These are phyloP conservation scores for Phytophthora citrophthora DNA, from an alignment of 352 stramenopile genomes.

Conservation along the genomic window DNA sequence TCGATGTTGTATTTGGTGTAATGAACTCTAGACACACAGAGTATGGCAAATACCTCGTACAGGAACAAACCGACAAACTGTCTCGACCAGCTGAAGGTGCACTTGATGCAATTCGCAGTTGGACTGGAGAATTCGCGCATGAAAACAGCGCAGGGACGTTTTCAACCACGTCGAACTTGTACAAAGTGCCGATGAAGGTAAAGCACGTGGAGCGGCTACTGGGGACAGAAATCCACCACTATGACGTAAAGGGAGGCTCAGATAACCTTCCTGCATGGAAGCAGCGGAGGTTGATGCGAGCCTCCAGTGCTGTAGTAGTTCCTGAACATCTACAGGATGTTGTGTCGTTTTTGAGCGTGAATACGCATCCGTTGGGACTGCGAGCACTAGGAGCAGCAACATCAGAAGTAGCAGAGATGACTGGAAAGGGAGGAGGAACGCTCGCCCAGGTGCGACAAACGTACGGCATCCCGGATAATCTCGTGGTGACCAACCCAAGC, in stretches of 20 bases:
- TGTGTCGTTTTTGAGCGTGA: constrained; percentile 76
- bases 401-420: constrained; percentile 15
- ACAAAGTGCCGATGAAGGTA: constrained; percentile 48
- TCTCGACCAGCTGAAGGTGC: constrained; percentile 49
- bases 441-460: constrained; percentile 56
- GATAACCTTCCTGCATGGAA: neutral
- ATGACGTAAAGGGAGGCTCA: constrained; percentile 13
- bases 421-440: constrained; percentile 25
- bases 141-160: constrained; percentile 37
- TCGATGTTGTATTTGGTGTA: constrained; percentile 2
- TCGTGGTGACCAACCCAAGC: constrained; percentile 68
- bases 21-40: constrained; percentile 39
- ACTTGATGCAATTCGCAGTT: constrained; percentile 53
- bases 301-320: constrained; percentile 36
- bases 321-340: constrained; percentile 44
- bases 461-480: constrained; percentile 72
- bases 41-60: constrained; percentile 62
- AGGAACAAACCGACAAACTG: constrained; percentile 50
- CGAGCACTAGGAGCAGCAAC: constrained; percentile 47
- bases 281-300: constrained; percentile 50
- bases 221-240: constrained; percentile 59
- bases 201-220: constrained; percentile 59
- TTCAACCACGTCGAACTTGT: constrained; percentile 51
- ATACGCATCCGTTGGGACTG: constrained; percentile 65
- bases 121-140: constrained; percentile 37